Evolutionary conservation across 2,329 filamentous ascomycete species (phyloP), one percentile per base, ranked within the genome.

Genomic region (Trichoderma sp.): DNA sequence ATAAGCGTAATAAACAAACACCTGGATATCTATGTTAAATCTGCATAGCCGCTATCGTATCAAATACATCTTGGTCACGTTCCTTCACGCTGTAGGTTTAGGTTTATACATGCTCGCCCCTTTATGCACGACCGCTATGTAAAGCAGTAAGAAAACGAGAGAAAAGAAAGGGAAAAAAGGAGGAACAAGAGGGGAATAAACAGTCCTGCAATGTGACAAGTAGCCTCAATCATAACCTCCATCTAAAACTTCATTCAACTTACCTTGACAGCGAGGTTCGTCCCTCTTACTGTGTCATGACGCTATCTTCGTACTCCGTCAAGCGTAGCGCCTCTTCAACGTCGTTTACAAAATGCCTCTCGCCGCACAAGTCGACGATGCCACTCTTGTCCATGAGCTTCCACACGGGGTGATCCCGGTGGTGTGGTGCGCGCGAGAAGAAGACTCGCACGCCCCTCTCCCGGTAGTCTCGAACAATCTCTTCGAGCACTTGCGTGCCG

Each of bases 401-500:
- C 84, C 91, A 95, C 0, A 96, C 90, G 2, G 85, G 81, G 68
- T 84, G 82, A 14, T 79, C 77, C 1, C 78, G 81, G 30, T 79
- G 78, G 0, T 79, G 80, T 0, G 87, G 86, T 0, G 84, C 83
- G 11, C 88, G 81, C 32, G 86, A 88, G 76, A 95, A 95, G 77
- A 92, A 94, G 10, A 96, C 91, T 2, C 88, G 83, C 1, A 95
- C 93, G 0, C 91, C 91, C 5, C 90, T 84, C 39, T 91, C 86
- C n/a, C 90, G 84, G 77, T 98, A 98, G 34, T 84, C 86, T 59
- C 89, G 83, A 18, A 99, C 93, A 73, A 98, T 98, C 80, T 98
- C 96, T 58, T 88, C 87, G 3, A 99, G 83, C 0, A 98, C 95
- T 80, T 98, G 96, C 0, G 93, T 91, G 1, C 95, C 96, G 0